phyloP scores from a whole-genome alignment of 108 stramenopile genomes.

The Schizochytrium sp. region DNA sequence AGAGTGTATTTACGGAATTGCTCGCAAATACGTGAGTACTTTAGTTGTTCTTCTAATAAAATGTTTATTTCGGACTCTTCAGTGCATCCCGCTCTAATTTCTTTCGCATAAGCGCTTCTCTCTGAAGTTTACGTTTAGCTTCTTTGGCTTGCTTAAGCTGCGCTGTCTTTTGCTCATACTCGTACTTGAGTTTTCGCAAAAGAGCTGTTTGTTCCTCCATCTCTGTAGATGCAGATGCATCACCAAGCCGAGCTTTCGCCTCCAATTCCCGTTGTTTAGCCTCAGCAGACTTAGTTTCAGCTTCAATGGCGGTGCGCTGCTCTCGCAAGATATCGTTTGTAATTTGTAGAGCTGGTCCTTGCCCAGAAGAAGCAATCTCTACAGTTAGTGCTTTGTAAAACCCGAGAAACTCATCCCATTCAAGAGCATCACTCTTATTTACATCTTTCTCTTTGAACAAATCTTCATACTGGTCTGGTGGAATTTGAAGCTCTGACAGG shows the following conservation, averaged over 20 bases:
- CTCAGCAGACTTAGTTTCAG: slow-evolving; percentile 16
- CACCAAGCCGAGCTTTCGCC: slow-evolving; percentile 23
- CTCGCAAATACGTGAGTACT: too few relatives aligned
- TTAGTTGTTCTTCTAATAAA: too few relatives aligned
- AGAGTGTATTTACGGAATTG: too few relatives aligned
- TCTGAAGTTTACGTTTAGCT: slow-evolving; percentile 5
- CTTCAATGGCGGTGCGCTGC: slow-evolving; percentile 5
- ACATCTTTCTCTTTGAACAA: slow-evolving; percentile 9
- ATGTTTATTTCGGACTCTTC: neutral
- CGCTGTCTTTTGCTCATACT: slow-evolving; percentile 55
- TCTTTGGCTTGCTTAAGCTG: slow-evolving; percentile 54
- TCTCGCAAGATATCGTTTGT: slow-evolving; percentile 40
- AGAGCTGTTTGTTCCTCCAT: slow-evolving; percentile 10
- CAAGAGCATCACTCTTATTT: slow-evolving; percentile 43
- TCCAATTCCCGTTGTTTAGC: neutral
- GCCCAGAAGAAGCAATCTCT: neutral
- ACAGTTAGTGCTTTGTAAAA: neutral
- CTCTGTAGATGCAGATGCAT: neutral
- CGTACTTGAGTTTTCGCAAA: slow-evolving; percentile 18
- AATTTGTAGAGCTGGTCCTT: neutral
- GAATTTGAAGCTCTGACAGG: slow-evolving; percentile 37
- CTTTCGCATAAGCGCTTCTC: neutral
- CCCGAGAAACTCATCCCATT: slow-evolving; percentile 43
- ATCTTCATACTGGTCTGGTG: slow-evolving; percentile 21
- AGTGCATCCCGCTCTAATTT: slow-evolving; percentile 18